These are phyloP conservation scores for Penicillium nucicola DNA, from an alignment of 495 filamentous ascomycete species.

Conservation along the genomic window DNA sequence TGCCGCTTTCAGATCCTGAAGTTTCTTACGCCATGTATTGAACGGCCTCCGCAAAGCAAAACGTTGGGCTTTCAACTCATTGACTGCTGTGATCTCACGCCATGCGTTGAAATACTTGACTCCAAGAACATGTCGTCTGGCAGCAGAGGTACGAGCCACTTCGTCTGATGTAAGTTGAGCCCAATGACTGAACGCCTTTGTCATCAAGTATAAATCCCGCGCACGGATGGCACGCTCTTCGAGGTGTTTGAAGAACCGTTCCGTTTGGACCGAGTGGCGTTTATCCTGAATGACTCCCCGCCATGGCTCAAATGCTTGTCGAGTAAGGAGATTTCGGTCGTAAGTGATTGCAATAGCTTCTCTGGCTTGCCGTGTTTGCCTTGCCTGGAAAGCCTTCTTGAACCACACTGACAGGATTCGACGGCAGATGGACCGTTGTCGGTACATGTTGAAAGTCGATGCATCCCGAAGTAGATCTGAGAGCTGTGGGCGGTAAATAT, in stretches of 20 bases:
- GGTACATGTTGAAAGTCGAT: conserved; percentile 55
- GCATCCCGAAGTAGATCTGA: conserved; percentile 58
- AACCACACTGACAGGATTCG: conserved; percentile 53
- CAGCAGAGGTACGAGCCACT: conserved; percentile 54
- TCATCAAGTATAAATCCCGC: conserved; percentile 63
- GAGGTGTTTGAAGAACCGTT: conserved; percentile 59
- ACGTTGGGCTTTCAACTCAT: conserved; percentile 63
- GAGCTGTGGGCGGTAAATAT: conserved; percentile 51
- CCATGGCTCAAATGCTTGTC: conserved; percentile 59
- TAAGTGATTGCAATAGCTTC: conserved; percentile 46
- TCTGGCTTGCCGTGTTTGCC: conserved; percentile 44
- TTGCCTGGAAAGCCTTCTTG: conserved; percentile 44
- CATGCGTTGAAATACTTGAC: conserved; percentile 75
- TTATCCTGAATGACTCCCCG: conserved; percentile 45
- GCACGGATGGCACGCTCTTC: conserved; percentile 60
- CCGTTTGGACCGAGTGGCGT: conserved; percentile 47
- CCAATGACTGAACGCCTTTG: conserved; percentile 75
- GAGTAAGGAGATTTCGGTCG: conserved; percentile 51
- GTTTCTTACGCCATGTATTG: conserved; percentile 49
- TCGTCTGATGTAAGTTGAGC: conserved; percentile 59
- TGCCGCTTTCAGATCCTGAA: conserved; percentile 27
- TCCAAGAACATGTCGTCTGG: conserved; percentile 64
- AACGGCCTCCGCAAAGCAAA: conserved; percentile 59
- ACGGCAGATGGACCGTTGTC: conserved; percentile 44
- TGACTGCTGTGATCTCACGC: conserved; percentile 69